Conservation (phyloP, 441 rosid species). For the Omphalea diandra region DNA sequence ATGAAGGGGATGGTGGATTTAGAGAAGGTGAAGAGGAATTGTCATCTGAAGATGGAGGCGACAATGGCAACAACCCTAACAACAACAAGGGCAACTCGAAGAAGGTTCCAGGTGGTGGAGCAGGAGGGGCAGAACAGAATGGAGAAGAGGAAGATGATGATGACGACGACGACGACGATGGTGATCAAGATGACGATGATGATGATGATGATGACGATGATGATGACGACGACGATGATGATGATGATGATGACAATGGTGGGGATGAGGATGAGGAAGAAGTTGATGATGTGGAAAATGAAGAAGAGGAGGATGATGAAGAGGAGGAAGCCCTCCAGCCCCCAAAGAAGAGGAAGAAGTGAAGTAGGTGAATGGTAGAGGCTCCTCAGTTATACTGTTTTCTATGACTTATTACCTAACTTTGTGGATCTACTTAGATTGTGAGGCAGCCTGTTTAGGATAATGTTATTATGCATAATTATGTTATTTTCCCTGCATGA, state of each 20-base stretch:
- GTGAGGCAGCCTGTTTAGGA: slow-evolving; percentile 25
- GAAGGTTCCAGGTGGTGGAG: slow-evolving; percentile 37
- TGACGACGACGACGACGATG: too few relatives aligned
- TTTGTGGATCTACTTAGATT: slow-evolving; percentile 17
- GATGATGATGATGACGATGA: slow-evolving; percentile 25
- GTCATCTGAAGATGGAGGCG: slow-evolving; percentile 52
- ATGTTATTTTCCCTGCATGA: slow-evolving; percentile 21
- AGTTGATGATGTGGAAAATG: slow-evolving; percentile 36
- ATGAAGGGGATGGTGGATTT: slow-evolving; percentile 38
- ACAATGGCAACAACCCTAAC: slow-evolving; percentile 27
- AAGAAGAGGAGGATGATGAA: slow-evolving; percentile 59
- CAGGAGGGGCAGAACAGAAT: slow-evolving; percentile 38
- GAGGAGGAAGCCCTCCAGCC: slow-evolving; percentile 69
- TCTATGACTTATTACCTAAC: slow-evolving; percentile 30
- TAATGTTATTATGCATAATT: slow-evolving; percentile 26
- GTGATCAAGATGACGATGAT: slow-evolving; percentile 35
- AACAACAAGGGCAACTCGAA: slow-evolving; percentile 42
- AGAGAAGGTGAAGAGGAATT: slow-evolving; percentile 56
- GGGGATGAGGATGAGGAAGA: slow-evolving; percentile 49
- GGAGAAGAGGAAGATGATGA: slow-evolving; percentile 45
- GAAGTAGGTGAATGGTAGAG: slow-evolving; percentile 16
- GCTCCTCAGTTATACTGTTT: slow-evolving; percentile 19
- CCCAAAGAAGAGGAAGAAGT: slow-evolving; percentile 76
- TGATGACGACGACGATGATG: slow-evolving; percentile 28
- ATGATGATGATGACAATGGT: slow-evolving; percentile 25